These are phyloP conservation scores for Neotropicomus parvogracilis DNA, from an alignment of 1,284 basidiomycete species.

Conservation along the genomic window DNA sequence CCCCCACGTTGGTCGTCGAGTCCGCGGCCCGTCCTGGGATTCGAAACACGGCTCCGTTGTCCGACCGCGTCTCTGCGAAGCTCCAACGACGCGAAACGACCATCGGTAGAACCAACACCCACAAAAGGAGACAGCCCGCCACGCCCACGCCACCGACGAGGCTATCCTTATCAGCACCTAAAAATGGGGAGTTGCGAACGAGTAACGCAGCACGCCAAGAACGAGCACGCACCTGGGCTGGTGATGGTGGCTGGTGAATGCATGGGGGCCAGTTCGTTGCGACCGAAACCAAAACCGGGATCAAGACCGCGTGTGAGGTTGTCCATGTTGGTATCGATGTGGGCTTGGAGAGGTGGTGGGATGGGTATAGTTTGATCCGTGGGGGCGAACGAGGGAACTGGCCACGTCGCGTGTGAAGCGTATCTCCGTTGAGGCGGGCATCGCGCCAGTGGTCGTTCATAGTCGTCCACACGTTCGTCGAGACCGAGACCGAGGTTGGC, in stretches of 20 bases:
- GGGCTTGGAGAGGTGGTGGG: background rate
- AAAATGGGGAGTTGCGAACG: background rate
- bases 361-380: background rate
- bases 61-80: background rate
- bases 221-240: constrained; percentile 4
- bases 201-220: background rate
- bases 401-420: background rate
- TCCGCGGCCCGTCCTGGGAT: background rate
- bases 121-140: constrained; percentile 7
- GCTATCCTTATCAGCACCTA: background rate
- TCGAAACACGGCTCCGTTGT: background rate
- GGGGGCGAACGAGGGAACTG: background rate
- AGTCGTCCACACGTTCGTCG: background rate
- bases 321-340: background rate
- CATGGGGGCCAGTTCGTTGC: background rate
- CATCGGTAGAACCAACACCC: constrained; percentile 1
- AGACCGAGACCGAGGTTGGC: background rate
- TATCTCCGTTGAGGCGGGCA: constrained; percentile 16
- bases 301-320: constrained; percentile 1
- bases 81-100: background rate
- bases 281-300: too few relatives aligned
- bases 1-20: background rate
- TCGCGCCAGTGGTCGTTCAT: background rate
- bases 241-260: background rate
- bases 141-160: background rate